Conservation (phyloP, 2,329 filamentous ascomycete genomes). For the Claviceps paspali region DNA sequence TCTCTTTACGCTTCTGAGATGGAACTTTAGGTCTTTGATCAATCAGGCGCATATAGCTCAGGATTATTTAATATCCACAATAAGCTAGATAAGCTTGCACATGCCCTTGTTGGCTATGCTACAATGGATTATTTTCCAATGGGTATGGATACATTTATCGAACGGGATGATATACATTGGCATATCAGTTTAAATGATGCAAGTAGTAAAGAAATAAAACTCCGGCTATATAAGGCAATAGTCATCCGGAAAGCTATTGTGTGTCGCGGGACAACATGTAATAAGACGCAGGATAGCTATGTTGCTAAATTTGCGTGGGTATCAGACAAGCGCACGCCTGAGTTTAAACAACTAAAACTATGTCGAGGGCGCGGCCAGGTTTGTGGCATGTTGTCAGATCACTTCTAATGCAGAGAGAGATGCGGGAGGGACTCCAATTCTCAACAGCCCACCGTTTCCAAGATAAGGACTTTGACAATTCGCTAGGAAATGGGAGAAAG, state of each 20-base stretch:
- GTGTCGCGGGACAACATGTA: constrained; percentile 10
- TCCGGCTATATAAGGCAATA: constrained; percentile 6
- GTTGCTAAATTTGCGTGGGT: constrained; percentile 10
- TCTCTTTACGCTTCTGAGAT: constrained; percentile 5
- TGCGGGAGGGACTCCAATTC: constrained; percentile 7
- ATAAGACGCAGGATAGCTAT: neutral
- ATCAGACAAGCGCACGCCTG: neutral
- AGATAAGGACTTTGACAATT: constrained; percentile 4
- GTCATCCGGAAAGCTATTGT: constrained; percentile 7
- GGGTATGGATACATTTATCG: constrained; percentile 7
- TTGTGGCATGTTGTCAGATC: constrained; percentile 7
- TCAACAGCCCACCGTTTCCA: constrained; percentile 2
- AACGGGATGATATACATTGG: constrained; percentile 2
- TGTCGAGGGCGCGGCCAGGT: constrained; percentile 6
- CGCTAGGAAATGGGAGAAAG: constrained; percentile 1
- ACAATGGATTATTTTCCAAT: constrained; percentile 9
- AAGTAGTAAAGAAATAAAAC: constrained; percentile 1
- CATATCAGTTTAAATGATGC: constrained; percentile 2
- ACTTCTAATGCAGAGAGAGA: constrained; percentile 6
- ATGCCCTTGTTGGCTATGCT: constrained; percentile 9
- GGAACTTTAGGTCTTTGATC: constrained; percentile 12
- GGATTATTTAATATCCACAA: constrained; percentile 8
- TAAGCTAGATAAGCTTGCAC: constrained; percentile 8
- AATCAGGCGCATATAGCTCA: constrained; percentile 9
- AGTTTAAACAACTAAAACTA: constrained; percentile 9